Conservation (phyloP, 169 alveolate species). For the Cryptosporidium muris region DNA sequence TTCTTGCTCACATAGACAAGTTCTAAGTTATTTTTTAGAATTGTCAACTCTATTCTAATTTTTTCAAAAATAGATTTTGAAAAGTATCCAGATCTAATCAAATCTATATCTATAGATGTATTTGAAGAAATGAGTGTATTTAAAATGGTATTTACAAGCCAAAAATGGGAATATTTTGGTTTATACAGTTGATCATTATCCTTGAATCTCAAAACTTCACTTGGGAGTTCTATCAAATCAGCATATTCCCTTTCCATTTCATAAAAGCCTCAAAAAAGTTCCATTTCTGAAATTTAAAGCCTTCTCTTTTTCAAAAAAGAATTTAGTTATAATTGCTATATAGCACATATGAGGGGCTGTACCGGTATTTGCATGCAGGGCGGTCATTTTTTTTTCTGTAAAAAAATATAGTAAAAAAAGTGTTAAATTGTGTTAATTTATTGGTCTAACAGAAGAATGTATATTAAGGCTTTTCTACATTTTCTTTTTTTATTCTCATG, state of each 20-base stretch:
- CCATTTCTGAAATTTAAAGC: no score
- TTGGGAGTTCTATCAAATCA: constrained; percentile 9
- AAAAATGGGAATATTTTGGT: constrained; percentile 43
- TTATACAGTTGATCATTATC: neutral
- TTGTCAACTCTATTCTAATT: constrained; percentile 14
- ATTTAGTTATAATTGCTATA: no score
- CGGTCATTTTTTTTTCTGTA: no score
- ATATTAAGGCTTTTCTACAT: no score
- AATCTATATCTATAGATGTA: constrained; percentile 1
- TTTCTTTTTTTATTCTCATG: no score
- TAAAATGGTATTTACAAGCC: constrained; percentile 48
- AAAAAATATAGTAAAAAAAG: no score
- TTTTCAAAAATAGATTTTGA: constrained; percentile 32
- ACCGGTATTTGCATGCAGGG: no score
- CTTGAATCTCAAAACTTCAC: neutral
- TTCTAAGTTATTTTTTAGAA: constrained; percentile 20
- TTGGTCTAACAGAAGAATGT: no score
- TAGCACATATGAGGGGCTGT: no score
- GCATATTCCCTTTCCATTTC: neutral
- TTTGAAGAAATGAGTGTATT: constrained; percentile 32
- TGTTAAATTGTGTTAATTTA: no score
- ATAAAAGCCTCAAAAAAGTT: no score
- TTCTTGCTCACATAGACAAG: constrained; percentile 5
- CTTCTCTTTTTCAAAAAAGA: no score
- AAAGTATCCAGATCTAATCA: neutral